Base-by-base conservation (phyloP, 306 rosid species). In the Bauhinia variegata region DNA sequence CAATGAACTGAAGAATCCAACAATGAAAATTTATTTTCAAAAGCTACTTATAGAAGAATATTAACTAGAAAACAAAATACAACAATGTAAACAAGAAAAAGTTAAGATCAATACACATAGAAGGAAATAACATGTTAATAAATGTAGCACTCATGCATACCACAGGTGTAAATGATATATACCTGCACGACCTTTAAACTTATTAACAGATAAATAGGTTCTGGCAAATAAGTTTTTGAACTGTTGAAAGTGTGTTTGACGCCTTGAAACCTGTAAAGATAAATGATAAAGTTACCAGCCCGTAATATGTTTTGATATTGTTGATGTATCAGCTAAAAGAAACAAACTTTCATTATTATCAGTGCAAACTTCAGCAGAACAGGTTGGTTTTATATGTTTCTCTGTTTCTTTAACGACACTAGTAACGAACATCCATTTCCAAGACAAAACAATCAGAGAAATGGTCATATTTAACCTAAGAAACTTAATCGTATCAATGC, bases 211-310 rank as follows among this genome's bases (percentile, higher is more conserved):
- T 7, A 62, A 54, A 69, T 71, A 53, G 44, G 78, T 66, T 58
- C 81, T 73, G n/a, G 54, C 67, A 66, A 77, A 49, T 55, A 78
- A 68, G 36, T 34, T 61, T 65, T 65, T 80, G 54, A 77, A 42
- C 43, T 30, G 82, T 67, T 78, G 80, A 53, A 79, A 59, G 49
- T 84, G 72, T 13, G 80, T 71, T 32, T 36, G 82, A 75, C 63
- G 77, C 70, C 83, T 72, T 37, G 92, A 77, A 68, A 86, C 89
- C 96, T 89, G 96, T 23, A 71, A 68, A 60, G 18, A 62, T n/a
- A 64, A 58, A 73, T 23, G 9, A 72, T 38, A 34, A 54, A 80
- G 32, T 66, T 62, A 52, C 6, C 14, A 41, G 39, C 8, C 43
- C 41, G 5, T 36, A 5, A 36, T 7, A 32, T 1, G 47, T 44